These are phyloP conservation scores for Aureobasidium pullulans DNA, from an alignment of 2,329 filamentous ascomycete genomes.

Conservation along the genomic window DNA sequence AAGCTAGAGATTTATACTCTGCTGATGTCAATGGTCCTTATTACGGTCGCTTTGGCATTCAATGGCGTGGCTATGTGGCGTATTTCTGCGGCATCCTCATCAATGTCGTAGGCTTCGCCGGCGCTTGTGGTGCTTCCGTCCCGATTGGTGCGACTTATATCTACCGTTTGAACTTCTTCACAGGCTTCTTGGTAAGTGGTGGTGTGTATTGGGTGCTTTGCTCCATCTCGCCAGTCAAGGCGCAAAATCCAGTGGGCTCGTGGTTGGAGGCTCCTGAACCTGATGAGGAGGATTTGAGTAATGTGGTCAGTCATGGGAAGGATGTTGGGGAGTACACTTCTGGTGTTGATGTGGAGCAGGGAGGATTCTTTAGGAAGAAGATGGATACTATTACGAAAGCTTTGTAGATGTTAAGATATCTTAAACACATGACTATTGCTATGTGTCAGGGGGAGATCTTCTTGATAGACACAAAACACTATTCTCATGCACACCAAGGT, in stretches of 20 bases:
- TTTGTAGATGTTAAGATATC: neutral
- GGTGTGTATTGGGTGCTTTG: conserved; percentile 64
- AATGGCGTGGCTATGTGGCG: conserved; percentile 77
- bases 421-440: too few relatives aligned
- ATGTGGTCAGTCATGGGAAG: conserved; percentile 6
- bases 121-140: conserved; percentile 64
- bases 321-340: neutral
- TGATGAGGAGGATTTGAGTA: conserved; percentile 18
- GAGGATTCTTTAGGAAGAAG: conserved; percentile 11
- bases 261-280: conserved; percentile 72
- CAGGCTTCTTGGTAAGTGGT: conserved; percentile 66
- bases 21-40: conserved; percentile 61
- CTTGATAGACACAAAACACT: too few relatives aligned
- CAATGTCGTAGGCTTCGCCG: conserved; percentile 87
- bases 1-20: conserved; percentile 72
- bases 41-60: conserved; percentile 64
- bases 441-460: too few relatives aligned
- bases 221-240: conserved; percentile 63
- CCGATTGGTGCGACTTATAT: conserved; percentile 76
- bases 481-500: too few relatives aligned
- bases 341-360: conserved; percentile 16
- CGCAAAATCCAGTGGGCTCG: conserved; percentile 52
- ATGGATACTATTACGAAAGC: conserved; percentile 3
- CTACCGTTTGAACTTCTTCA: conserved; percentile 88
- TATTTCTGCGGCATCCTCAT: conserved; percentile 79